Percentiles rank a stretch among this genome's conserved stretches.
These are phyloP conservation scores for Trapa incisa DNA, from an alignment of 345 rosid species.

Conservation along the genomic window DNA sequence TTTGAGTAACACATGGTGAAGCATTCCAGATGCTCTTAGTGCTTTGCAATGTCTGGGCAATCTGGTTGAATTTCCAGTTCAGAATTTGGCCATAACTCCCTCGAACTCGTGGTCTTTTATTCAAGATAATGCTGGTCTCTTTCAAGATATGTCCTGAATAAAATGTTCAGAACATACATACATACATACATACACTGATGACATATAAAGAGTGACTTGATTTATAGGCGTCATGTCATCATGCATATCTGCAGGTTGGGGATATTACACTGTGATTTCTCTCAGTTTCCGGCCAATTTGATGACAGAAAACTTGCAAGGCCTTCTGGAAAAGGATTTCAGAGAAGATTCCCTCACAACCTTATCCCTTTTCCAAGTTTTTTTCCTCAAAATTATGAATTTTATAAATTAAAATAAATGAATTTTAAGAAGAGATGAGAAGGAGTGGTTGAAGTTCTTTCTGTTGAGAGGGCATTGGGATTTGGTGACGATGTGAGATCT, in stretches of 20 bases:
- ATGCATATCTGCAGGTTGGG: neutral
- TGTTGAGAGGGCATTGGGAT: constrained; percentile 23
- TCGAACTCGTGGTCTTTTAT: neutral
- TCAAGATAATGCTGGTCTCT: neutral
- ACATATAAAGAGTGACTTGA: too few species aligned
- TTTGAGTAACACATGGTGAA: too few species aligned
- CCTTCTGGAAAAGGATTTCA: constrained; percentile 7
- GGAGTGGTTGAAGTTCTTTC: constrained; percentile 6
- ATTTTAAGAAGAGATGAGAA: neutral
- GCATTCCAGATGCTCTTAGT: too few species aligned
- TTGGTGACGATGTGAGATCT: constrained; percentile 2
- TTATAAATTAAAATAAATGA: constrained; percentile 16
- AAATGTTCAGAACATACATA: neutral
- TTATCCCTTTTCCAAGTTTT: constrained; percentile 10
- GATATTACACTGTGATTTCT: neutral
- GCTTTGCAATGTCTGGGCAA: neutral
- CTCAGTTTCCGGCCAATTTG: neutral
- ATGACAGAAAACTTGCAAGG: neutral
- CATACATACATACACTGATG: too few species aligned
- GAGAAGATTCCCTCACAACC: constrained; percentile 22
- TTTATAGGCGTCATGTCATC: too few species aligned
- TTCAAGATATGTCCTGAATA: neutral
- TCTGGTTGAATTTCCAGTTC: neutral
- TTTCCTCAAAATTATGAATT: constrained; percentile 5
- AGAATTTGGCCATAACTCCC: neutral